Base-by-base conservation (phyloP, 2,329 filamentous ascomycete species). In the Paraphoma chrysanthemicola region DNA sequence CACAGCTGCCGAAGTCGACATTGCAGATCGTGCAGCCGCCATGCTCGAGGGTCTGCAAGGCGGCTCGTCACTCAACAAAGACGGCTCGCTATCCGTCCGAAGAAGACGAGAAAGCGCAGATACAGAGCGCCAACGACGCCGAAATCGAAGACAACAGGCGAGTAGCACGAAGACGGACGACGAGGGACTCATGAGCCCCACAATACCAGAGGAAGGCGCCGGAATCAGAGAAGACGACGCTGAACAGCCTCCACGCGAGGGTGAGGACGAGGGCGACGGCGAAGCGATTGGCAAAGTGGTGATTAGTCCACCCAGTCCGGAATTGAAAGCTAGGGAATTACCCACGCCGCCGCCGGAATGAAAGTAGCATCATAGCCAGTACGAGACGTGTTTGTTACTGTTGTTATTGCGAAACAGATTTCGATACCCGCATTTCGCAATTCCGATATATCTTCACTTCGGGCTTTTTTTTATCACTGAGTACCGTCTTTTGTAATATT, bases 41-140 rank as follows among this genome's bases (percentile, higher is more conserved):
- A 81, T 97, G 74, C 81, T 98, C 30, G 91, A 96, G 71, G 92
- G 92, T 44, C 89, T 97, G 77, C 86, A 92, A 56, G 83, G 87
- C 42, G 86, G 86, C 42, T 77, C 60, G 60, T 75, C 17, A 80
- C 86, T 73, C 80, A 83, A 77, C 77, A 87, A 70, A 48, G 72
- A 72, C 28, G 72, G 72, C 55, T 74, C 69, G 30, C 60, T 85
- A 17, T 79, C 82, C 11, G 81, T 92, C 54, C 81, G 92, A 52
- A 84, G 87, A 54, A 79, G 88, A 67, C 80, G 90, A 69, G 90
- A 93, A 72, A 92, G 87, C 59, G 91, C 91, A 1, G 91, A 95
- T 66, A 90, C 92, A 62, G 92, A 96, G 77, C 82, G 92, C 51
- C 84, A 87, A 54, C 81, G 91, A 42, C 81, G 92, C 66, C 79